Base-by-base conservation (phyloP, 371 early-diverging fungal genomes). In the Actinomucor elegans region DNA sequence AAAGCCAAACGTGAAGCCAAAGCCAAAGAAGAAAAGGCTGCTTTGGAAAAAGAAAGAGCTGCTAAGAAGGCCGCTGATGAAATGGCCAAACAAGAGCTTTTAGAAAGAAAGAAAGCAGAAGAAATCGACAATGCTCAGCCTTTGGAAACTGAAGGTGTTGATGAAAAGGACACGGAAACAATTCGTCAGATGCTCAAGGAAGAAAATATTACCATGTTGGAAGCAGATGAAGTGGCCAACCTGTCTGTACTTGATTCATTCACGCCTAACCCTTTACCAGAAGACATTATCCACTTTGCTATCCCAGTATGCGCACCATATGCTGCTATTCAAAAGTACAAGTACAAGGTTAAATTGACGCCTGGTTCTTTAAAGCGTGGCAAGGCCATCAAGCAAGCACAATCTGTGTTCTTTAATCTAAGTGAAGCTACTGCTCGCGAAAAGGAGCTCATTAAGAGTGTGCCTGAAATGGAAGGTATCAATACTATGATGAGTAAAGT, bases 331-430 rank as follows among this genome's bases (percentile, higher is more conserved):
- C 85, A 88, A 21, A 85, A 87, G 48, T 97, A 89, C 84, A 96
- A 94, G 72, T 99, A 93, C 75, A 94, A 92, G 70, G 92, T 96
- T 23, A 98, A 98, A 69, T 72, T 99, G 36, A 78, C 88, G 1
- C 99, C 99, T 4, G 99, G 99, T n/a, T 69, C 86, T 12, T 69
- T 92, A 60, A 99, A 99, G 68, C 94, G 95, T 75, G 99, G 99
- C 48, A 97, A 97, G 77, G 75, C 73, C 17, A 45, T 77, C 29
- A 74, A 76, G 21, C 79, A 76, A 59, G 71, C 70, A 1, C 64
- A 64, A 40, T 68, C 79, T 28, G 71, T 88, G 24, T 78, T 86
- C 55, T 44, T 84, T 20, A 64, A 69, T n/a, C 65, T 71, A 20
- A 64, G 70, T 1, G 80, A 81, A 21, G 72, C 78, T 2, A 75